These are phyloP conservation scores for Phellopilus nigrolimitatus DNA, from an alignment of 1,284 basidiomycete genomes.

Conservation along the genomic window DNA sequence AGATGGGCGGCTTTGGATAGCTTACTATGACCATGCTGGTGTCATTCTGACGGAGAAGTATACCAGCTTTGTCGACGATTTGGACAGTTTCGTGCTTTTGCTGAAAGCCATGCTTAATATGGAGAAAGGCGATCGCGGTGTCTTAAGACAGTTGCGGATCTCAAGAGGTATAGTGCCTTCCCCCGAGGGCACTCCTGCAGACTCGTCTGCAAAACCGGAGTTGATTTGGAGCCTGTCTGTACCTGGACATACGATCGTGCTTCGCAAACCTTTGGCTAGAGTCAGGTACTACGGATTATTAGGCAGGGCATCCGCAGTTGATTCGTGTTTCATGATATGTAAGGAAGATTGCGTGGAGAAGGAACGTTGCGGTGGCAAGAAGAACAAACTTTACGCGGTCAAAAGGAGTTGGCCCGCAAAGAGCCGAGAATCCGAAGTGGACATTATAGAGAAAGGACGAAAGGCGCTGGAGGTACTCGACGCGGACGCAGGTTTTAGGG, in stretches of 20 bases:
- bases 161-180: neutral
- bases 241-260: neutral
- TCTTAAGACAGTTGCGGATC: neutral
- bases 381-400: neutral
- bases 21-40: conserved; percentile 1
- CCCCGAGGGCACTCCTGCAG: too few species aligned
- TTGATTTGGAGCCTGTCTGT: too few species aligned
- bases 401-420: neutral
- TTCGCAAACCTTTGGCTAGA: neutral
- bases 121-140: neutral
- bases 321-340: neutral
- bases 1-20: neutral
- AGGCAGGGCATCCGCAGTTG: neutral
- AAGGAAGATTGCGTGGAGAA: neutral
- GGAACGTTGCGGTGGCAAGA: neutral
- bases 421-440: neutral
- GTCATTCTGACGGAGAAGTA: neutral
- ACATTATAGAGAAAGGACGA: neutral
- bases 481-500: neutral
- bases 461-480: neutral
- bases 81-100: neutral
- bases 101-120: neutral
- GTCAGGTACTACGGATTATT: neutral
- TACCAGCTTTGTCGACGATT: neutral
- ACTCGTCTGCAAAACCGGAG: too few species aligned